Evolutionary conservation across 495 filamentous ascomycete genomes (phyloP).

Genomic region (Cercophora scortea): DNA sequence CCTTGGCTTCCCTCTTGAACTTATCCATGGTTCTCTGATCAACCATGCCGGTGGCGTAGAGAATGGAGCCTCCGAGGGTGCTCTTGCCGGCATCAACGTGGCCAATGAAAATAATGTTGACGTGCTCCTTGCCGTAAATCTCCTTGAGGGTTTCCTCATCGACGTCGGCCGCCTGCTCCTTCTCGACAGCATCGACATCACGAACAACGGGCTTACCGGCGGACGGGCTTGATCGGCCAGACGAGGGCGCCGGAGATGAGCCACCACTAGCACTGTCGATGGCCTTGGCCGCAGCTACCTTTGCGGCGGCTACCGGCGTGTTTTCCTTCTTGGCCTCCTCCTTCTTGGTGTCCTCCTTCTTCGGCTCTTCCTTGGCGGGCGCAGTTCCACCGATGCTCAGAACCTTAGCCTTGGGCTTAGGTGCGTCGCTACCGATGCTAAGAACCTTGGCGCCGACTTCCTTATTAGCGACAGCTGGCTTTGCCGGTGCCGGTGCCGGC

Average conservation of each 20-base stretch:
- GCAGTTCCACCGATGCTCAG: conserved; percentile 51
- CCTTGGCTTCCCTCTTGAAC: conserved; percentile 93
- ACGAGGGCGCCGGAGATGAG: conserved; percentile 68
- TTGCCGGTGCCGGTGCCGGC: conserved; percentile 11
- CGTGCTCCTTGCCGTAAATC: conserved; percentile 97
- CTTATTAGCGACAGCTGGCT: conserved; percentile 34
- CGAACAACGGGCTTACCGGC: conserved; percentile 48
- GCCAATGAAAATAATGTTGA: conserved; percentile 97
- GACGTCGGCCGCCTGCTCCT: conserved; percentile 82
- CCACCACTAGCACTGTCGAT: conserved; percentile 61
- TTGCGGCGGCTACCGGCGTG: conserved; percentile 51
- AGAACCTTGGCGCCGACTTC: conserved; percentile 44
- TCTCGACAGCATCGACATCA: conserved; percentile 74
- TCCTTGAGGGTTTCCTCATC: conserved; percentile 88
- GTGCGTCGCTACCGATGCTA: conserved; percentile 41
- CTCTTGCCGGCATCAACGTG: conserved; percentile 98
- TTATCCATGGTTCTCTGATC: conserved; percentile 98
- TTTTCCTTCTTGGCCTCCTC: conserved; percentile 39
- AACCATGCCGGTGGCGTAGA: conserved; percentile 95
- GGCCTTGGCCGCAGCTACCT: conserved; percentile 55
- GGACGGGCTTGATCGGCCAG: conserved; percentile 67
- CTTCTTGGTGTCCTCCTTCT: conserved; percentile 35
- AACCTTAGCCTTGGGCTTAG: conserved; percentile 52
- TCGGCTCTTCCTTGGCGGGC: conserved; percentile 23
- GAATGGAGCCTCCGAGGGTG: conserved; percentile 84